Conservation (phyloP, 1,139 yeast genomes). For the Candida sp. region DNA sequence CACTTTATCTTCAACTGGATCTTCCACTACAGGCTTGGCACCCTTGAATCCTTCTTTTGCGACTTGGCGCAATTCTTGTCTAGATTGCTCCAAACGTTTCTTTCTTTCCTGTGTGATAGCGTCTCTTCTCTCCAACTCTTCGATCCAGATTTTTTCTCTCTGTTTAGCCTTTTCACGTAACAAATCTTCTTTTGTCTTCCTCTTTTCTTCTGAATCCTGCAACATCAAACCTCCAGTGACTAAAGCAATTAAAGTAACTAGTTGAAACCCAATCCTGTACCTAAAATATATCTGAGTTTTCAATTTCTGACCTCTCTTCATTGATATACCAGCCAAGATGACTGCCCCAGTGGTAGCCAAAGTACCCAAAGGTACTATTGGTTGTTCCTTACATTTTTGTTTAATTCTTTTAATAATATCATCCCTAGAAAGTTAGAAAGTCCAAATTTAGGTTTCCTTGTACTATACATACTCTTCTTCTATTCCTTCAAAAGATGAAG, state of each 20-base stretch:
- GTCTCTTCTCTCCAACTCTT: constrained; percentile 85
- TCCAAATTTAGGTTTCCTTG: no score
- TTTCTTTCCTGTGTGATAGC: constrained; percentile 64
- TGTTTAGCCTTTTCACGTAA: constrained; percentile 73
- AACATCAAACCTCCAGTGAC: constrained; percentile 74
- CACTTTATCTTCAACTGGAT: not conserved
- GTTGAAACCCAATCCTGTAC: constrained; percentile 87
- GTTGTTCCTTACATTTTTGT: constrained; percentile 61
- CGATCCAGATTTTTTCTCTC: constrained; percentile 87
- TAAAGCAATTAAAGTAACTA: constrained; percentile 75
- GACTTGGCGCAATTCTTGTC: constrained; percentile 32
- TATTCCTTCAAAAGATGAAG: constrained; percentile 20
- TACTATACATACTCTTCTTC: constrained; percentile 21
- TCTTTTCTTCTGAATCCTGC: constrained; percentile 32
- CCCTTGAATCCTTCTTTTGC: constrained; percentile 40
- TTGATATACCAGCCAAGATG: constrained; percentile 70
- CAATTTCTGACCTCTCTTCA: constrained; percentile 67
- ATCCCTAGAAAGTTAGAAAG: constrained; percentile 1
- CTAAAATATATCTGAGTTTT: constrained; percentile 85
- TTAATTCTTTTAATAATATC: constrained; percentile 28
- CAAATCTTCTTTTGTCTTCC: constrained; percentile 56
- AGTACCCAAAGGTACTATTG: constrained; percentile 79
- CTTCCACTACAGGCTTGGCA: constrained; percentile 7
- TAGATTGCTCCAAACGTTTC: constrained; percentile 38
- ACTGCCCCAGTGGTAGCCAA: constrained; percentile 81